phyloP scores from a whole-genome alignment of 2,329 filamentous ascomycete species.

The Intubia oerlemansii region DNA sequence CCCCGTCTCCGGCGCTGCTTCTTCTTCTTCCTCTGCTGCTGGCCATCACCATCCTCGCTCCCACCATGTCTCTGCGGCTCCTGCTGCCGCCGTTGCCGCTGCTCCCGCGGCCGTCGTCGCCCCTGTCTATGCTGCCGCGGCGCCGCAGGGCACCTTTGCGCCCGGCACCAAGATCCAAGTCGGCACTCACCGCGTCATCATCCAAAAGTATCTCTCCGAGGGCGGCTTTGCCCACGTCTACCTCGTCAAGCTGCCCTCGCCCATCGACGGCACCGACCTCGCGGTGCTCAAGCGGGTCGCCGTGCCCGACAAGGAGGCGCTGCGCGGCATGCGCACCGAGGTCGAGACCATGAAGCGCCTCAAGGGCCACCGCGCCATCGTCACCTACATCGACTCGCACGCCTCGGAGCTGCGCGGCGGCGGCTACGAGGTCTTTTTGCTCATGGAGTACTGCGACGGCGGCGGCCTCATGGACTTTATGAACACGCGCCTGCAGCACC shows the following conservation, averaged over 20 bases:
- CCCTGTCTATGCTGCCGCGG: no score
- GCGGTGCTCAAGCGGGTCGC: conserved; percentile 89
- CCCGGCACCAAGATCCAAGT: conserved; percentile 95
- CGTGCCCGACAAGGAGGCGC: conserved; percentile 82
- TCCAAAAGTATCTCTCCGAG: conserved; percentile 94
- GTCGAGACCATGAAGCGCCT: conserved; percentile 99
- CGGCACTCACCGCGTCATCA: conserved; percentile 75
- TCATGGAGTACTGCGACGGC: conserved; percentile 95
- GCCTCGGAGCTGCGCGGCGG: conserved; percentile 82
- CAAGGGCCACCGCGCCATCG: conserved; percentile 88
- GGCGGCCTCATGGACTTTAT: conserved; percentile 97
- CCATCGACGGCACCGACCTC: conserved; percentile 56
- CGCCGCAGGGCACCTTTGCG: conserved; percentile 66
- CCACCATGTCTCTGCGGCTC: no score
- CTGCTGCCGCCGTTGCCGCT: no score
- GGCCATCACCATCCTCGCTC: no score
- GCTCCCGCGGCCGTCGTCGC: no score
- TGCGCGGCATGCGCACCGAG: conserved; percentile 93
- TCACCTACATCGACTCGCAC: conserved; percentile 96
- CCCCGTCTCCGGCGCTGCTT: no score
- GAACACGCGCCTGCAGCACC: conserved; percentile 93
- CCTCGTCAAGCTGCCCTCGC: conserved; percentile 65
- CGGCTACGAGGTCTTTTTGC: conserved; percentile 90
- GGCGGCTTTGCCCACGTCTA: conserved; percentile 98
- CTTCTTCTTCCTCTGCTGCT: no score